phyloP scores from a whole-genome alignment of 345 rosid genomes.

The Erodium maritimum region DNA sequence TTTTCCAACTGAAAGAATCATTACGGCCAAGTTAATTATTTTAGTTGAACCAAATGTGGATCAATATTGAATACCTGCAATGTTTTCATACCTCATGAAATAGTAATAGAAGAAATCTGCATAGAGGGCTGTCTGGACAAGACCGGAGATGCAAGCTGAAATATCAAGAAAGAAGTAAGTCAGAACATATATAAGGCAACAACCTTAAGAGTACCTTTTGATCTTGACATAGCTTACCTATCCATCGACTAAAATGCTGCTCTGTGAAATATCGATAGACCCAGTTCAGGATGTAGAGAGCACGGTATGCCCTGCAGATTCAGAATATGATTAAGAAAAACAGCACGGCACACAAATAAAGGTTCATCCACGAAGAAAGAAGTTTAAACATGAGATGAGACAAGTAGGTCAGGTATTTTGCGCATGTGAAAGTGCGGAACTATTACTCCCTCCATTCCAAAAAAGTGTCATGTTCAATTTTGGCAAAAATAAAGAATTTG shows the following conservation, averaged over 20 bases:
- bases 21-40: background rate
- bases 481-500: no score
- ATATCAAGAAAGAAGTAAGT: background rate
- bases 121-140: constrained; percentile 75
- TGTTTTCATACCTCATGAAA: constrained; percentile 48
- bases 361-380: background rate
- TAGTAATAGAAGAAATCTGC: constrained; percentile 95
- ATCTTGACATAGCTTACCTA: constrained; percentile 29
- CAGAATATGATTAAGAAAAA: background rate
- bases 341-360: background rate
- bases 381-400: no score
- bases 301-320: constrained; percentile 70
- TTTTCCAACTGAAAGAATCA: constrained; percentile 65
- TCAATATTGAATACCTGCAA: background rate
- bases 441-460: no score
- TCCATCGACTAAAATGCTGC: constrained; percentile 60
- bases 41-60: background rate
- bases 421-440: no score
- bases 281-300: constrained; percentile 80
- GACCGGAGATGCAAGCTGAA: constrained; percentile 77
- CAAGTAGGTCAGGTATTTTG: no score
- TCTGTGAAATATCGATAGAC: constrained; percentile 67
- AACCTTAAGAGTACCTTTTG: background rate
- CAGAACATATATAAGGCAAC: constrained; percentile 6
- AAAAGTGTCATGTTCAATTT: no score